Conservation (phyloP, 1,284 basidiomycete species). For the Rhodotorula sp. region DNA sequence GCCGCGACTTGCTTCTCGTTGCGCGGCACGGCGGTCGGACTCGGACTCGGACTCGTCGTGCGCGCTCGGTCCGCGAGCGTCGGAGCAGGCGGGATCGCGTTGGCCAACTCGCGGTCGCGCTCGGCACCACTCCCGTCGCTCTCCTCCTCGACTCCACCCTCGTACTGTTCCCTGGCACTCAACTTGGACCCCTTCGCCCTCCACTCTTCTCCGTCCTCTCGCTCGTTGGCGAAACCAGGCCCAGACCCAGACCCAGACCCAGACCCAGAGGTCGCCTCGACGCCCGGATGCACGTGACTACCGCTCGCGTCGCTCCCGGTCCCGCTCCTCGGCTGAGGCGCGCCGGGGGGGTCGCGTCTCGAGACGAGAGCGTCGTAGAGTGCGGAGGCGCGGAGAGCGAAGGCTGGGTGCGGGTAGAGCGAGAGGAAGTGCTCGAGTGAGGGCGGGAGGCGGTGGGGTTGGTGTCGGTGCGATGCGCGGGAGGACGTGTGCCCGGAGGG, state of each 20-base stretch:
- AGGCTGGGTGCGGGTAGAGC: constrained; percentile 19
- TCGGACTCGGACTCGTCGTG: no score
- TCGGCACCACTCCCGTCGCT: neutral
- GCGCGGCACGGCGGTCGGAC: no score
- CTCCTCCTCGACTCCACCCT: neutral
- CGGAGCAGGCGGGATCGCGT: no score
- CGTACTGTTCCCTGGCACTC: constrained; percentile 6
- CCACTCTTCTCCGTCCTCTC: neutral
- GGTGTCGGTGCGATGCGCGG: no score
- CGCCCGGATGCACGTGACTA: neutral
- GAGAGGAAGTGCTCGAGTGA: constrained; percentile 14
- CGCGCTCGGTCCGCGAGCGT: no score
- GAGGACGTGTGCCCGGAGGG: no score
- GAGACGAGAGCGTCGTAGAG: constrained; percentile 20
- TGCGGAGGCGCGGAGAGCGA: constrained; percentile 6
- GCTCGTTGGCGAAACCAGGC: no score
- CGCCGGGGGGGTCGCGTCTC: neutral
- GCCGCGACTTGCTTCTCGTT: neutral
- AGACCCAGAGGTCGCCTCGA: no score
- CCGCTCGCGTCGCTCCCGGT: no score
- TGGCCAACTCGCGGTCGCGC: neutral
- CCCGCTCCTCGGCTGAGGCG: no score
- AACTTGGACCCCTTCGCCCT: neutral
- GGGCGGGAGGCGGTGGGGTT: neutral
- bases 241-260: no score